These are phyloP conservation scores for Lachnellula subtilissima DNA, from an alignment of 2,329 filamentous ascomycete species.

Conservation along the genomic window DNA sequence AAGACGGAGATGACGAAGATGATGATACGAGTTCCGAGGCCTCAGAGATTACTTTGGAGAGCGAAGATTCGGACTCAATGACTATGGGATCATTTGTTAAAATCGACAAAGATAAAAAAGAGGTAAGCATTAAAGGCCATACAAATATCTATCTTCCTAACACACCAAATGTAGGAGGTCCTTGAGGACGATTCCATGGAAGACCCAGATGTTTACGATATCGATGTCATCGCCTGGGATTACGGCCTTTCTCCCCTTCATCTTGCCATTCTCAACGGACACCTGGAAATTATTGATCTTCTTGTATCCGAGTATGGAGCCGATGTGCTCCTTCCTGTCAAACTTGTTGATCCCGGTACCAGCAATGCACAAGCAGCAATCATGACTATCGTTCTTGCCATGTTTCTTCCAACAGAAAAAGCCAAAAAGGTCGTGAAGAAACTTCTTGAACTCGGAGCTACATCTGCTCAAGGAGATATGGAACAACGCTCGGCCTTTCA, in stretches of 20 bases:
- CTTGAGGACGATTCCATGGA: slow-evolving; percentile 53
- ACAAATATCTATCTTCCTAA: slow-evolving; percentile 28
- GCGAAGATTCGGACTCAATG: slow-evolving; percentile 39
- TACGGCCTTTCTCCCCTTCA: slow-evolving; percentile 69
- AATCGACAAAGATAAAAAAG: slow-evolving; percentile 46
- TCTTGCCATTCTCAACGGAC: slow-evolving; percentile 70
- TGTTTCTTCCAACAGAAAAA: slow-evolving; percentile 57
- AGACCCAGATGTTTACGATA: slow-evolving; percentile 74
- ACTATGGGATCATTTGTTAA: slow-evolving; percentile 74
- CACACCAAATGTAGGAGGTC: slow-evolving; percentile 40
- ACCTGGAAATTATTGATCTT: slow-evolving; percentile 61
- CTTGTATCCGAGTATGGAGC: slow-evolving; percentile 73
- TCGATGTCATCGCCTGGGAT: slow-evolving; percentile 79
- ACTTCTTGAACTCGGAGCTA: slow-evolving; percentile 66
- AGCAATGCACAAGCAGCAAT: slow-evolving; percentile 53
- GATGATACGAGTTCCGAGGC: slow-evolving; percentile 36
- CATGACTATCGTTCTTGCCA: slow-evolving; percentile 63
- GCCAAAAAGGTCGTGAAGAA: slow-evolving; percentile 60
- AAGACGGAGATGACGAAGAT: slow-evolving; percentile 28
- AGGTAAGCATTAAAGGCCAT: slow-evolving; percentile 23
- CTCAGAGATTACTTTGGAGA: slow-evolving; percentile 26
- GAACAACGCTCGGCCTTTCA: slow-evolving; percentile 62
- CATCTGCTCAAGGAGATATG: slow-evolving; percentile 66
- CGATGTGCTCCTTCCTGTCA: slow-evolving; percentile 70
- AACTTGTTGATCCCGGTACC: slow-evolving; percentile 34